Conservation (phyloP, 257 asterid genomes). For the Henckelia pumila region DNA sequence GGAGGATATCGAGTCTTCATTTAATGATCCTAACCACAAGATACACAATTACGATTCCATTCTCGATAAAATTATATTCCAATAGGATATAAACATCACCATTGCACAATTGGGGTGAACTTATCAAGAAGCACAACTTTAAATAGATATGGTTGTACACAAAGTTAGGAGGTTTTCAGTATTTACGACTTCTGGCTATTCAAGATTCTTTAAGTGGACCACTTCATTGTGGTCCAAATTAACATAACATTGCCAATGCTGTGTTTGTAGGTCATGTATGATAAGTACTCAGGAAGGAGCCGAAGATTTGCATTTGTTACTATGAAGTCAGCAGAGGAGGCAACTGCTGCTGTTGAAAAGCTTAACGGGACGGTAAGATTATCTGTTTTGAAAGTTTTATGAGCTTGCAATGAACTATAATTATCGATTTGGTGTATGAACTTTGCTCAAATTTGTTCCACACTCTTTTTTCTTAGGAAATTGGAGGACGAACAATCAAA, state of each 20-base stretch:
- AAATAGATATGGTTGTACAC: too few species aligned
- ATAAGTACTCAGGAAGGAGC: constrained; percentile 84
- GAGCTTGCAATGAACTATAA: neutral
- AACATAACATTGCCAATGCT: neutral
- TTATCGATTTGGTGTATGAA: neutral
- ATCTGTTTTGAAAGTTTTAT: neutral
- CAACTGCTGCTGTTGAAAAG: constrained; percentile 66
- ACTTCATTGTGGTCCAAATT: neutral
- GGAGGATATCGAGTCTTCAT: neutral
- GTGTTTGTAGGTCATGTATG: constrained; percentile 77
- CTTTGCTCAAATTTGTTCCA: neutral
- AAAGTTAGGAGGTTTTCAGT: neutral
- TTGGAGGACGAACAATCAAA: constrained; percentile 83
- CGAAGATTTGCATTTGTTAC: constrained; percentile 87
- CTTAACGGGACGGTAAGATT: constrained; percentile 76
- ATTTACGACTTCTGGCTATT: neutral
- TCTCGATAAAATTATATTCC: neutral
- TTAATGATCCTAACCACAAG: neutral
- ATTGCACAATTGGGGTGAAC: neutral
- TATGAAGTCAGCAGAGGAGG: constrained; percentile 79
- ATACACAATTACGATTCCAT: neutral
- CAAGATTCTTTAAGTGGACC: neutral
- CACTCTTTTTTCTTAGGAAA: constrained; percentile 44
- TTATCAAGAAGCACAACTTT: neutral
- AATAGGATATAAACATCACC: neutral